Percentiles rank a stretch among this genome's conserved stretches.
Conservation (phyloP, 2,329 filamentous ascomycete genomes). For the Fusarium sambucinum region DNA sequence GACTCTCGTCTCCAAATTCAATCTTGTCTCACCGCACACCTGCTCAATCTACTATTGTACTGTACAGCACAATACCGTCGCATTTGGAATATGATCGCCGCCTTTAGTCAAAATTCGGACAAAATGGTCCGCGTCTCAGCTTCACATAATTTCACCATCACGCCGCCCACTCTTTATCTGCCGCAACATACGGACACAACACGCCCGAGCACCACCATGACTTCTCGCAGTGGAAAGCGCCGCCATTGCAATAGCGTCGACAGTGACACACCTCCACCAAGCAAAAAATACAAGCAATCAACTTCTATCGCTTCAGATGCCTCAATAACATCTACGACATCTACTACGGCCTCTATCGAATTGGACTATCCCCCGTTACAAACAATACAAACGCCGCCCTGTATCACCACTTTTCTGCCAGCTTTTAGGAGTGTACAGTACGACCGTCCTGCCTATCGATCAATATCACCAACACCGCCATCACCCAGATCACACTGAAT, state of each 20-base stretch:
- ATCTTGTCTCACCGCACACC: conserved; percentile 4
- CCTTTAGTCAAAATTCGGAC: conserved; percentile 26
- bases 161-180: conserved; percentile 24
- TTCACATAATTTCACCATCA: conserved; percentile 28
- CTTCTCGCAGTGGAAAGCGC: conserved; percentile 42
- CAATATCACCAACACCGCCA: conserved; percentile 44
- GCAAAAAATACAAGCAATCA: conserved; percentile 46
- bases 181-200: conserved; percentile 21
- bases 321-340: conserved; percentile 39
- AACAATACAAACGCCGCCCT: conserved; percentile 27
- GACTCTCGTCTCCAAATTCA: background rate
- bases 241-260: conserved; percentile 39
- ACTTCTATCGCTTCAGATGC: conserved; percentile 43
- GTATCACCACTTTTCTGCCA: conserved; percentile 36
- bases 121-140: conserved; percentile 26
- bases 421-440: conserved; percentile 44
- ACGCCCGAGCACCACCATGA: conserved; percentile 29
- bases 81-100: conserved; percentile 26
- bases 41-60: background rate
- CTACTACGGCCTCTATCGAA: conserved; percentile 31
- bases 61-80: background rate
- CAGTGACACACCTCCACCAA: conserved; percentile 39
- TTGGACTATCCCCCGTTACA: conserved; percentile 27
- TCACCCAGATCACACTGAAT: conserved; percentile 45
- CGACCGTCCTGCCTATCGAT: conserved; percentile 35